These are phyloP conservation scores for Ceratocystis papillata DNA, from an alignment of 2,329 filamentous ascomycete species.

Conservation along the genomic window DNA sequence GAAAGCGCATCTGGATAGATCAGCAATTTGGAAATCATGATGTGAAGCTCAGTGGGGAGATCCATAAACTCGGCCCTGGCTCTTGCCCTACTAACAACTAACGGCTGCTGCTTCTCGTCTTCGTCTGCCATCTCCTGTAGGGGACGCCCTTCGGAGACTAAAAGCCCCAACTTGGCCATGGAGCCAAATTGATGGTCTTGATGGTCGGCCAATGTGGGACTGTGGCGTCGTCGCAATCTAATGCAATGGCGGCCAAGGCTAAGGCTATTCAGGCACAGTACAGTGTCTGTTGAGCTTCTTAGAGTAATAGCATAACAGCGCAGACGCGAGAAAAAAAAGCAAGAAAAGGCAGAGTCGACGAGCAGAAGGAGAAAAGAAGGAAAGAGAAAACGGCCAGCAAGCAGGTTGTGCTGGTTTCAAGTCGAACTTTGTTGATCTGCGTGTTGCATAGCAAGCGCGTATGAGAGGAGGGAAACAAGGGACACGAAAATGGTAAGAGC, in stretches of 20 bases:
- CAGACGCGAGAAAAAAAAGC: neutral
- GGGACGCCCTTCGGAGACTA: neutral
- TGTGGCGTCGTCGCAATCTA: neutral
- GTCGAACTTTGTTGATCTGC: neutral
- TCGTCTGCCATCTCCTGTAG: constrained; percentile 21
- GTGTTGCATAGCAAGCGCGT: neutral
- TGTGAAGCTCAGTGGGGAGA: constrained; percentile 57
- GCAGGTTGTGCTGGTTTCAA: neutral
- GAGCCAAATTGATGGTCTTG: neutral
- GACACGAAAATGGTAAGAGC: neutral
- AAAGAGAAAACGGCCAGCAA: neutral
- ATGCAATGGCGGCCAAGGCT: no score
- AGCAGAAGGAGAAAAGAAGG: neutral
- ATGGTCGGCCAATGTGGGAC: neutral
- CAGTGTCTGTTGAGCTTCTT: neutral
- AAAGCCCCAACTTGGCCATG: neutral
- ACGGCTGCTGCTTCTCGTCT: constrained; percentile 26
- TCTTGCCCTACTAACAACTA: constrained; percentile 22
- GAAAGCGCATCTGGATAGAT: constrained; percentile 61
- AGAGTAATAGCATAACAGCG: neutral
- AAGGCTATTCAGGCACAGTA: no score
- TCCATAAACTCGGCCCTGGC: constrained; percentile 35
- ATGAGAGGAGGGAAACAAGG: neutral
- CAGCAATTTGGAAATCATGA: constrained; percentile 49
- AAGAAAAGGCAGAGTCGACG: neutral